Evolutionary conservation across 306 rosid species (phyloP), one percentile per base, ranked within the genome.

Genomic region (Glycine soja): DNA sequence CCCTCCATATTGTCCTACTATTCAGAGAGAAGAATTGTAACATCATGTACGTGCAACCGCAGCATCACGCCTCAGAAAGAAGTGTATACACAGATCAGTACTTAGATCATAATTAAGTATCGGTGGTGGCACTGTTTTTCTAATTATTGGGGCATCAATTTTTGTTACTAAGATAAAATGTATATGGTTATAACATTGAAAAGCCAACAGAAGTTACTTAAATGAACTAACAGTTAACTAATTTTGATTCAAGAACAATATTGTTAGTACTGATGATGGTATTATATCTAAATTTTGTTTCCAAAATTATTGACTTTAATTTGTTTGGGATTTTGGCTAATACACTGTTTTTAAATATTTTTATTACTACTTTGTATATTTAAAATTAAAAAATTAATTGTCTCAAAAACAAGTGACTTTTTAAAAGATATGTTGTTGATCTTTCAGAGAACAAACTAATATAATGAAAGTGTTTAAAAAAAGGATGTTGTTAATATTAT

Each of bases 31-130:
- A 62, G 7, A 47, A 61, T 14, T 24, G 2, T 24, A 24, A 75
- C 59, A 11, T 16, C 58, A 75, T 59, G 70, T 59, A 75, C 57
- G 59, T 19, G 70, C 24, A 14, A 75, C 43, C 2, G 16, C 46
- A 59, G 79, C n/a, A 13, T n/a, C 58, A 19, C 57, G 32, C 58
- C 10, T 13, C 19, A 5, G 56, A 75, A 24, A 24, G 30, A 24
- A 24, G 1, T 24, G 30, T 24, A 19, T 19, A 24, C 30, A 24
- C 30, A 24, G 30, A n/a, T n/a, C n/a, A 24, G 30, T 24, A 52
- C 46, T 42, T 42, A 7, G 7, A 42, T 42, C 46, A 42, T 42
- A 24, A 24, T 24, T 24, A 7, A 42, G 46, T 42, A 42, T 42
- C 46, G 8, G 46, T 24, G 30, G 30, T 42, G 46, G 46, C 9